Conservation (phyloP, 192 early-diverging fungal species). For the Spizellomyces sp. region DNA sequence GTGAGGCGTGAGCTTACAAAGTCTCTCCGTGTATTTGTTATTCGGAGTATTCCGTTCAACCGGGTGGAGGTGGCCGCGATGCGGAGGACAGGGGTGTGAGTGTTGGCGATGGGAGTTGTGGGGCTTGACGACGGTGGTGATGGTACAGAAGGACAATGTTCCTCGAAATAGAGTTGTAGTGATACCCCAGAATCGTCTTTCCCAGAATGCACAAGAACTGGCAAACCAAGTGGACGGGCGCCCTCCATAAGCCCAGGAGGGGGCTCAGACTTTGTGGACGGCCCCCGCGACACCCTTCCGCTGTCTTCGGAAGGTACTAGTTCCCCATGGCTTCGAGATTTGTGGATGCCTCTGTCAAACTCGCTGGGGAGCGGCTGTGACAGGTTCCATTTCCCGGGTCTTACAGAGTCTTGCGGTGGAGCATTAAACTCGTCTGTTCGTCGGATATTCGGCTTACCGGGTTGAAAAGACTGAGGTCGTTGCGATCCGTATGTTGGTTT, state of each 20-base stretch:
- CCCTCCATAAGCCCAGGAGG: not conserved
- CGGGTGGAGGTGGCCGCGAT: not conserved
- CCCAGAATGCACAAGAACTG: not conserved
- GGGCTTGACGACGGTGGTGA: not conserved
- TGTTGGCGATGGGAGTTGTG: constrained; percentile 2
- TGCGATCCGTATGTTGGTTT: too few relatives aligned
- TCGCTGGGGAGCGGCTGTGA: too few relatives aligned
- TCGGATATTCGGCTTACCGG: too few relatives aligned
- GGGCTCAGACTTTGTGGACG: not conserved
- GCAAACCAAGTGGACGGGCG: not conserved
- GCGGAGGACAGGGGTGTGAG: constrained; percentile 8
- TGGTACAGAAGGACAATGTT: constrained; percentile 1
- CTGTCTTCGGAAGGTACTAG: too few relatives aligned
- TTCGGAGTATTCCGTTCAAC: constrained; percentile 12
- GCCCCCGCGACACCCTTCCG: not conserved
- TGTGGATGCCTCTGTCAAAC: too few relatives aligned
- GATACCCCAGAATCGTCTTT: constrained; percentile 3
- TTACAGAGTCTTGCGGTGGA: too few relatives aligned
- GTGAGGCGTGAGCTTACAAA: constrained; percentile 17
- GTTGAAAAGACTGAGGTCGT: too few relatives aligned
- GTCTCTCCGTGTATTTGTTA: not conserved
- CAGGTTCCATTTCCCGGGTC: too few relatives aligned
- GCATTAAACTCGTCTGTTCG: too few relatives aligned
- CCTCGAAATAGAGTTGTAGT: constrained; percentile 6
- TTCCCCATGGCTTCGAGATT: too few relatives aligned